Base-by-base conservation (phyloP, 2,329 filamentous ascomycete species). In the Plectosphaerella cucumerina region DNA sequence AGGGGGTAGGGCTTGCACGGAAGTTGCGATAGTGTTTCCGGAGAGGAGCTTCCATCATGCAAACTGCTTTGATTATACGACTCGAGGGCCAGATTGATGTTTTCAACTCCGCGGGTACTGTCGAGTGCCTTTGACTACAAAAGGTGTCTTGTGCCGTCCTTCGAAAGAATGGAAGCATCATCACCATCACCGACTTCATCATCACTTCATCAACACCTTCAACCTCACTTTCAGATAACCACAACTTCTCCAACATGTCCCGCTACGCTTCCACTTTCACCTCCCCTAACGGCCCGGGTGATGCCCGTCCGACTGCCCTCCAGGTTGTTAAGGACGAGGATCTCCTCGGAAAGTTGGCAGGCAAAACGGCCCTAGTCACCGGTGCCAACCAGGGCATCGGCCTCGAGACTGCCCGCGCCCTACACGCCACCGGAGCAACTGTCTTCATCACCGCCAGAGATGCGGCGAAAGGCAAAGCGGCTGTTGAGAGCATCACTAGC, bases 361-460 rank as follows among this genome's bases (percentile, higher is more conserved):
- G 61, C 49, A 73, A 71, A 43, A 63, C 59, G 4, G 60, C 76
- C 47, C 63, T 77, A 37, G 66, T 69, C 3, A 76, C 73, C 0
- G 73, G 73, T n/a, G 66, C 72, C 48, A 62, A 67, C 21, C 61
- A 76, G 14, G 72, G 73, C n/a, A 63, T 65, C 23, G 51, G 56
- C 6, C 73, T 72, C 44, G 63, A 65, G 26, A 50, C 61, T 14
- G 56, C 65, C 37, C 61, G 77, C 42, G 74, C 75, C 18, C 58
- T 65, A 11, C n/a, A n/a, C 35, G 68, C 67, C 26, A 59, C 65
- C 1, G 73, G 75, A 0, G 54, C 60, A 2, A 59, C 70, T 21
- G 70, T 80, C 50, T 72, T 76, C 47, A 69, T 77, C 22, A 72
- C 68, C 6, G 73, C 74, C 26, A 75, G 77, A 51, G 73, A 63